Base-by-base conservation (phyloP, 164 flowering plant genomes). In the Umbellularia californica region DNA sequence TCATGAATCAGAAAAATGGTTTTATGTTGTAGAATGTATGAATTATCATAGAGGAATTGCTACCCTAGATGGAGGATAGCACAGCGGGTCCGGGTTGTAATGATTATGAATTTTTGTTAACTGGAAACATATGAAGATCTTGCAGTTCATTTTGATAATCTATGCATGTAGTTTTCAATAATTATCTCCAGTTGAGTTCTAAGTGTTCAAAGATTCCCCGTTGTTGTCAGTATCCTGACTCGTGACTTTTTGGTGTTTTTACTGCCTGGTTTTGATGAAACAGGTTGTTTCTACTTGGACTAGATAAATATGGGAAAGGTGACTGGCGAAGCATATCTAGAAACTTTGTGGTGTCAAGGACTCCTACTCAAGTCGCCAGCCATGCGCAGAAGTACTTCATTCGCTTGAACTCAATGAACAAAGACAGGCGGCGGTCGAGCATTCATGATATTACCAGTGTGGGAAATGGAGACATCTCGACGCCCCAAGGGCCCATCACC, bases 281-380 rank as follows among this genome's bases (percentile, higher is more conserved):
- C 83, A 94, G 98, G 83, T 81, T 90, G 76, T 94, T 94, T 82
- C 97, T 94, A 71, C 95, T 90, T 63, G 98, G 98, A 69, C 80
- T 94, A 89, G 94, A 94, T 30, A 92, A 94, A 73, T 94, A 92
- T 73, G 98, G 98, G 41, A 94, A 94, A 80, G 98, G 98, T 5
- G 98, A 94, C 71, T 94, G 98, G 98, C 84, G 98, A 58, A 94
- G 97, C 79, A 94, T 94, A 75, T 94, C 98, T 2, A 83, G 98
- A 3, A 92, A 94, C 82, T 94, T 88, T 77, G 98, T 94, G 70
- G 92, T 90, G 58, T 88, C 98, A 1, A 86, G 98, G 76, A 93
- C 98, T 5, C 98, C 98, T 7, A 93, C 97, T 12, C 97, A 93
- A 80, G 97, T 93, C 72, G 97, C 97, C 2, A 93, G 98, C 81